These are phyloP conservation scores for Gnaphalium uliginosum DNA, from an alignment of 129 eudicot genomes.

Conservation along the genomic window DNA sequence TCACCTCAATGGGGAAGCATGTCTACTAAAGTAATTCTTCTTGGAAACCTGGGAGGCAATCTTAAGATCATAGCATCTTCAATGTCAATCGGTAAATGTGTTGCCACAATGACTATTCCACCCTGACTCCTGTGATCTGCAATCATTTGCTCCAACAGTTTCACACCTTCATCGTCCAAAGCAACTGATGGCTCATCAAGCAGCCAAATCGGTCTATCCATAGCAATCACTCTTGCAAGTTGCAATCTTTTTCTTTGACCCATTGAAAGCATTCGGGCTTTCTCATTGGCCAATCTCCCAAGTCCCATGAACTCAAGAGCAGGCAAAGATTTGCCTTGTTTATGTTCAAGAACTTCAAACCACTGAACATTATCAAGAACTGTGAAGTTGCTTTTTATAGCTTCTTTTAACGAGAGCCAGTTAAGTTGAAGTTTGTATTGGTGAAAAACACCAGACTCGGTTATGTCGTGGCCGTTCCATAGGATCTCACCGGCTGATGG, in stretches of 20 bases:
- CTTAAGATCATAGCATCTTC: conserved; percentile 75
- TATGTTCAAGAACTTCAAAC: conserved; percentile 91
- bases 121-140: conserved; percentile 88
- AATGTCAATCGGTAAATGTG: conserved; percentile 74
- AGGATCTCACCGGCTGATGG: conserved; percentile 90
- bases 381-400: conserved; percentile 66
- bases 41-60: conserved; percentile 78
- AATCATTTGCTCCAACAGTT: conserved; percentile 71
- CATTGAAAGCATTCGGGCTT: conserved; percentile 92
- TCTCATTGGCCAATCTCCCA: conserved; percentile 74
- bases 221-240: conserved; percentile 87
- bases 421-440: conserved; percentile 94
- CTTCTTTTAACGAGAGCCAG: conserved; percentile 93
- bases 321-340: conserved; percentile 71
- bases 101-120: conserved; percentile 86
- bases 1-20: conserved; percentile 71
- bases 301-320: conserved; percentile 94
- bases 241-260: conserved; percentile 92
- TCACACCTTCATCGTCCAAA: conserved; percentile 89
- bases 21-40: conserved; percentile 74
- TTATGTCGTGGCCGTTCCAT: conserved; percentile 90
- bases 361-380: conserved; percentile 90
- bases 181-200: conserved; percentile 99
- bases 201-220: conserved; percentile 95
- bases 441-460: conserved; percentile 77